Conservation (phyloP, 179 eudicot species). For the Drosera spatulata region DNA sequence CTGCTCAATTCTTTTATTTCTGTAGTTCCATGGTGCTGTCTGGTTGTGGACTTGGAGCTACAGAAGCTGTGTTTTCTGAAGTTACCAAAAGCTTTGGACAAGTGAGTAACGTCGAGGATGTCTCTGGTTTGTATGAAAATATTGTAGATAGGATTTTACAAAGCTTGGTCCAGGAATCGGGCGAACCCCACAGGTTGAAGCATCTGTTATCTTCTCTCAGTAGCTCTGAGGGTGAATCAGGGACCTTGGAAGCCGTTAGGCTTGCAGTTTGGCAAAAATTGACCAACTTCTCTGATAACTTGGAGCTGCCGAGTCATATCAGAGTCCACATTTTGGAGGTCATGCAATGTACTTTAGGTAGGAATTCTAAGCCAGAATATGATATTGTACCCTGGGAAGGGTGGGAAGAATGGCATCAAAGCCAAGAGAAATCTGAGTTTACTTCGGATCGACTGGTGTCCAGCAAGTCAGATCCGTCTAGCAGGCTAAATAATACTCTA, state of each 20-base stretch:
- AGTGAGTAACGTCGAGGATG: conserved; percentile 25
- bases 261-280: conserved; percentile 77
- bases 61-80: conserved; percentile 46
- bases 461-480: conserved; percentile 36
- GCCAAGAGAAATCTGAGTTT: conserved; percentile 17
- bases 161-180: conserved; percentile 39
- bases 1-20: conserved; percentile 36
- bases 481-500: conserved; percentile 54
- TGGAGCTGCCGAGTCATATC: conserved; percentile 61
- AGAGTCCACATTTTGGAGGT: conserved; percentile 78
- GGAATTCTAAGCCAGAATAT: conserved; percentile 33
- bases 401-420: conserved; percentile 44
- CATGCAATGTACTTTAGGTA: conserved; percentile 57
- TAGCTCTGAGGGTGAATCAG: conserved; percentile 46
- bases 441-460: conserved; percentile 15
- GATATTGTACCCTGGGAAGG: conserved; percentile 74
- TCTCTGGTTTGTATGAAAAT: conserved; percentile 46
- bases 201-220: conserved; percentile 62
- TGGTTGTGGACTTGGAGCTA: conserved; percentile 54
- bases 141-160: conserved; percentile 50
- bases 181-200: conserved; percentile 32
- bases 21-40: conserved; percentile 75
- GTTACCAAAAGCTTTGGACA: conserved; percentile 16
- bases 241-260: conserved; percentile 55
- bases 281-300: conserved; percentile 63